Evolutionary conservation across 345 rosid genomes (phyloP).

Genomic region (Noccaea caerulescens): DNA sequence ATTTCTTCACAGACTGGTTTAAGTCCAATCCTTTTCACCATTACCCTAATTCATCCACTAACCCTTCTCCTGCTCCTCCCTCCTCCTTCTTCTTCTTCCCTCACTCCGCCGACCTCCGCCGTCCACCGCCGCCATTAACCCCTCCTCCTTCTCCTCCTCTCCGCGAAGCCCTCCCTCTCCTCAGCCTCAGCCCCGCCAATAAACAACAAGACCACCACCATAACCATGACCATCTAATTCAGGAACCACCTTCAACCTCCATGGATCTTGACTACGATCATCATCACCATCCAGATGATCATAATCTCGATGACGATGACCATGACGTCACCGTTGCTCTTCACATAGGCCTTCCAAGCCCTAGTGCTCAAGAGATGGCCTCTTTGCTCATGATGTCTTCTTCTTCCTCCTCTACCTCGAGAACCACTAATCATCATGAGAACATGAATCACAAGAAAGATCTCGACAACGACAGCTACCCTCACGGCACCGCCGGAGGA

Average conservation of each 20-base stretch:
- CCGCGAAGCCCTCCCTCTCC: constrained; percentile 82
- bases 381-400: constrained; percentile 61
- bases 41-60: constrained; percentile 48
- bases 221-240: constrained; percentile 33
- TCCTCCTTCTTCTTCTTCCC: constrained; percentile 41
- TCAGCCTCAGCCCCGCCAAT: constrained; percentile 71
- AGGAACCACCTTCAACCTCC: constrained; percentile 44
- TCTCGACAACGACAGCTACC: constrained; percentile 21
- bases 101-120: constrained; percentile 36
- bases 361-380: constrained; percentile 79
- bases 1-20: constrained; percentile 63
- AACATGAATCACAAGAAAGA: constrained; percentile 33
- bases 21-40: constrained; percentile 56
- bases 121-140: constrained; percentile 36
- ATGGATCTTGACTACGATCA: constrained; percentile 47
- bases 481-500: constrained; percentile 11
- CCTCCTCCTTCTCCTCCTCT: constrained; percentile 87
- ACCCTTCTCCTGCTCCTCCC: constrained; percentile 41
- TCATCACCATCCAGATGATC: constrained; percentile 41
- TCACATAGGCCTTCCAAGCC: constrained; percentile 92
- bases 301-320: constrained; percentile 44
- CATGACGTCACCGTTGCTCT: constrained; percentile 81
- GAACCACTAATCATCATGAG: constrained; percentile 37
- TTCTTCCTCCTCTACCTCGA: constrained; percentile 42
- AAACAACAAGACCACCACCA: constrained; percentile 41